These are phyloP conservation scores for Exophiala alcalophila DNA, from an alignment of 2,329 filamentous ascomycete genomes.

Conservation along the genomic window DNA sequence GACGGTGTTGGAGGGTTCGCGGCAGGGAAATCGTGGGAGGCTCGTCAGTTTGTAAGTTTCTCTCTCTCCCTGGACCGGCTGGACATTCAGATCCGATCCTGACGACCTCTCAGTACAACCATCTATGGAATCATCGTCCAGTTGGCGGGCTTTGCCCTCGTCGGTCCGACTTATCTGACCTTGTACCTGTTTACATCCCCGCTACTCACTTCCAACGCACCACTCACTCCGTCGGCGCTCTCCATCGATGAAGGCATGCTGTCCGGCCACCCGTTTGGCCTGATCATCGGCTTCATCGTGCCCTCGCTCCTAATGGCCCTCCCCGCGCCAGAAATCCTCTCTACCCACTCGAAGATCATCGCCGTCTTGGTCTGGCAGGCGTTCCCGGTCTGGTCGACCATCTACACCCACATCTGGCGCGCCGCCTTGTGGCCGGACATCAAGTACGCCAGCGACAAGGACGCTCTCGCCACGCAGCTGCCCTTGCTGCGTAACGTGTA, in stretches of 20 bases:
- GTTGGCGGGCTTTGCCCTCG: conserved; percentile 42
- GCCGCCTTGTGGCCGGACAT: conserved; percentile 33
- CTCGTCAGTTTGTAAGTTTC: conserved; percentile 42
- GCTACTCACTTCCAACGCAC: conserved; percentile 35
- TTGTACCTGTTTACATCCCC: conserved; percentile 44
- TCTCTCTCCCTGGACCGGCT: not conserved
- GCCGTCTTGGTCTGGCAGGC: conserved; percentile 50
- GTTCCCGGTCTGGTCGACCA: conserved; percentile 47
- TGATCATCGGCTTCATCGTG: conserved; percentile 42
- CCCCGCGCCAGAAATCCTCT: conserved; percentile 40
- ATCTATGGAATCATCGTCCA: conserved; percentile 43
- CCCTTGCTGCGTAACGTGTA: conserved; percentile 38
- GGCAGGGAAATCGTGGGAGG: conserved; percentile 42
- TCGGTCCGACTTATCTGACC: conserved; percentile 41
- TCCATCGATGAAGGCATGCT: conserved; percentile 35
- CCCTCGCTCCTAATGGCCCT: conserved; percentile 44
- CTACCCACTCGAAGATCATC: conserved; percentile 43
- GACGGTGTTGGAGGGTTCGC: conserved; percentile 44
- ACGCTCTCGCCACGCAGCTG: conserved; percentile 22
- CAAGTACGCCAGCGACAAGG: conserved; percentile 14
- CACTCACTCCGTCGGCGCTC: conserved; percentile 32
- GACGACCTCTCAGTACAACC: conserved; percentile 32
- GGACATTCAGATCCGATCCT: no score
- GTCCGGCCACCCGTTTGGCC: conserved; percentile 39
- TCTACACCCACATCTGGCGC: conserved; percentile 23